Evolutionary conservation across 257 asterid genomes (phyloP).

Genomic region (Solanum chilense): DNA sequence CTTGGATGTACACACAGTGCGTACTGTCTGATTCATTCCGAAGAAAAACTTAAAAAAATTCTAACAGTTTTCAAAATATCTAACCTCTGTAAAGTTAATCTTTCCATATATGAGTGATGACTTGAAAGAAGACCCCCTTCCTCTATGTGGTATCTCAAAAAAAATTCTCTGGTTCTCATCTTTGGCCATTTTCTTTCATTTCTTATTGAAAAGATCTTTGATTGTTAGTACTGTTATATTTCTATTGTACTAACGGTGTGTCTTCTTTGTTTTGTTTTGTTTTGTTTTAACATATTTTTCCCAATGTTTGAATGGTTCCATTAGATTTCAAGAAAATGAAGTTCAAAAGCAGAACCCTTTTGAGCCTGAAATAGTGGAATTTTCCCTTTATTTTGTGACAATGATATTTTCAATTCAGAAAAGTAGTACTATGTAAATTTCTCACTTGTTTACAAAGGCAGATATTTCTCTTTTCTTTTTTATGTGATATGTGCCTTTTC

Average conservation of each 20-base stretch:
- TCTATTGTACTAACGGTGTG: not conserved
- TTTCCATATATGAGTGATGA: not conserved
- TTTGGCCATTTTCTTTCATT: not conserved
- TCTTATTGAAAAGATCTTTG: not conserved
- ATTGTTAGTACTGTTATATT: not conserved
- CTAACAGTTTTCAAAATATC: not conserved
- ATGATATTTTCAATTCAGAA: not conserved
- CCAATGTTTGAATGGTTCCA: not conserved
- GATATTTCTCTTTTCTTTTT: not conserved
- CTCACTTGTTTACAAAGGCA: not conserved
- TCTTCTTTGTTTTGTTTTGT: not conserved
- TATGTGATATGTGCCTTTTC: not conserved
- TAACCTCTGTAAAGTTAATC: not conserved
- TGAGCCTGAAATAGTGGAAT: not conserved
- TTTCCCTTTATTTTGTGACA: not conserved
- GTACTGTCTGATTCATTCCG: not conserved
- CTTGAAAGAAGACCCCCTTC: not conserved
- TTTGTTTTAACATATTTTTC: not conserved
- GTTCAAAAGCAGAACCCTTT: not conserved
- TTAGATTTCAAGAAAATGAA: not conserved
- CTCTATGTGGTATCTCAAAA: not conserved
- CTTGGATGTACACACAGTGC: not conserved
- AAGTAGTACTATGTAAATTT: not conserved
- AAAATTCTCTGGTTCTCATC: not conserved
- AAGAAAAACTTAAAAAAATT: not conserved